A percentile compares a stretch with the other conserved stretches of the same genome.
Evolutionary conservation across 208 protist species (phyloP).

Genomic region (Leishmania guyanensis): DNA sequence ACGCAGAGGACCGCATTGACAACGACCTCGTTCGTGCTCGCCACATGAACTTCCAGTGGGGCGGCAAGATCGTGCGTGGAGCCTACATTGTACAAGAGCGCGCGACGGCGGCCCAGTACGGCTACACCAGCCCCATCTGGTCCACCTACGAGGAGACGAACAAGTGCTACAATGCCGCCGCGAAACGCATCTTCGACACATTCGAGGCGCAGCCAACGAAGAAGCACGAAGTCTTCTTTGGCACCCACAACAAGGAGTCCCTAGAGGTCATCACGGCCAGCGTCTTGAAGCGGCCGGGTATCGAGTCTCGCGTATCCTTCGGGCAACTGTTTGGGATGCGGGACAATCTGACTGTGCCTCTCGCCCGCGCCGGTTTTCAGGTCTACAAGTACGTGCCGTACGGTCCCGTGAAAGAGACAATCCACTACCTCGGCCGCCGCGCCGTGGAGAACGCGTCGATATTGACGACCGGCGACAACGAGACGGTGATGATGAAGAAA

Average conservation of each 20-base stretch:
- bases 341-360: conserved; percentile 94
- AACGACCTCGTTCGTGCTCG: conserved; percentile 89
- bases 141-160: conserved; percentile 92
- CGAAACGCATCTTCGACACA: conserved; percentile 68
- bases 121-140: conserved; percentile 91
- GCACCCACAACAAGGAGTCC: conserved; percentile 94
- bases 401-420: conserved; percentile 94
- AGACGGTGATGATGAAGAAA: conserved; percentile 75
- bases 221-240: conserved; percentile 84
- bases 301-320: conserved; percentile 73
- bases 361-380: conserved; percentile 84
- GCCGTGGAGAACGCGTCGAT: conserved; percentile 95
- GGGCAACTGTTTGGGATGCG: conserved; percentile 97
- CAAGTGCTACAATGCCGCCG: conserved; percentile 82
- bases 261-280: conserved; percentile 66
- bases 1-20: conserved; percentile 80
- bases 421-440: conserved; percentile 96
- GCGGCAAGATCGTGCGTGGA: conserved; percentile 96
- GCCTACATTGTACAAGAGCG: conserved; percentile 95
- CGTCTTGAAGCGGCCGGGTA: conserved; percentile 56
- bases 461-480: conserved; percentile 51
- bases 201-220: conserved; percentile 55
- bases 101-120: conserved; percentile 67
- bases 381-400: conserved; percentile 97
- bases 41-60: conserved; percentile 88